Percentiles rank a stretch among this genome's conserved stretches.
These are phyloP conservation scores for Ligustrum vulgare DNA, from an alignment of 257 asterid species.

Conservation along the genomic window DNA sequence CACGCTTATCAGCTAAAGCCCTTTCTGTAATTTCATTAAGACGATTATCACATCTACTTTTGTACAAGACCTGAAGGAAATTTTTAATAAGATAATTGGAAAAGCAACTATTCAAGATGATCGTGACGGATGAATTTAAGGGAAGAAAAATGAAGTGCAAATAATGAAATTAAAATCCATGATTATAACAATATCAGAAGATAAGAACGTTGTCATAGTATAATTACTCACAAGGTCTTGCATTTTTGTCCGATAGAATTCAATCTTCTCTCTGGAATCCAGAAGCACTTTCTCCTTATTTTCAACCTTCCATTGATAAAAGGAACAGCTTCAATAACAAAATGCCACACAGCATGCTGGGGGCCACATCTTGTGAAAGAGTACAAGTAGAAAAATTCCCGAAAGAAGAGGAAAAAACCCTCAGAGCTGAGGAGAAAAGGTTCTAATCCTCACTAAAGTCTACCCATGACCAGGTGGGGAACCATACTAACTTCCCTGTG, in stretches of 20 bases:
- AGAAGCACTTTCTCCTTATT: slow-evolving; percentile 68
- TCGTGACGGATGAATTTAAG: neutral
- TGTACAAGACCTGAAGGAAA: slow-evolving; percentile 72
- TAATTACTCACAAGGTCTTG: slow-evolving; percentile 89
- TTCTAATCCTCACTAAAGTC: neutral
- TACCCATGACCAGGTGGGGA: slow-evolving; percentile 2
- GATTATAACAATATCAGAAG: slow-evolving; percentile 17
- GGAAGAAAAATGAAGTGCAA: slow-evolving; percentile 5
- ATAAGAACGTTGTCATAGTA: slow-evolving; percentile 9
- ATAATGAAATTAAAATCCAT: slow-evolving; percentile 1
- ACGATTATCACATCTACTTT: slow-evolving; percentile 96
- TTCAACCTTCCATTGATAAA: slow-evolving; percentile 59
- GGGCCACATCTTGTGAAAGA: slow-evolving; percentile 14
- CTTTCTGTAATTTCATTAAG: slow-evolving; percentile 98
- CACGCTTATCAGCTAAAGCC: slow-evolving; percentile 88
- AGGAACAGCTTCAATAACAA: slow-evolving; percentile 26
- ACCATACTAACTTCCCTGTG: slow-evolving; percentile 1
- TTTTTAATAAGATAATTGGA: slow-evolving; percentile 19
- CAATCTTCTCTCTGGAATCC: slow-evolving; percentile 96
- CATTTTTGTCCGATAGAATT: slow-evolving; percentile 88
- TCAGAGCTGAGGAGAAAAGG: neutral
- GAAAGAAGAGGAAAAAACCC: neutral
- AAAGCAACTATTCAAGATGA: slow-evolving; percentile 8
- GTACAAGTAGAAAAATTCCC: slow-evolving; percentile 20
- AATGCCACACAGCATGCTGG: slow-evolving; percentile 3